A percentile compares a stretch with the other conserved stretches of the same genome.
These are phyloP conservation scores for Trichoderma erinaceum DNA, from an alignment of 495 filamentous ascomycete genomes.

Conservation along the genomic window DNA sequence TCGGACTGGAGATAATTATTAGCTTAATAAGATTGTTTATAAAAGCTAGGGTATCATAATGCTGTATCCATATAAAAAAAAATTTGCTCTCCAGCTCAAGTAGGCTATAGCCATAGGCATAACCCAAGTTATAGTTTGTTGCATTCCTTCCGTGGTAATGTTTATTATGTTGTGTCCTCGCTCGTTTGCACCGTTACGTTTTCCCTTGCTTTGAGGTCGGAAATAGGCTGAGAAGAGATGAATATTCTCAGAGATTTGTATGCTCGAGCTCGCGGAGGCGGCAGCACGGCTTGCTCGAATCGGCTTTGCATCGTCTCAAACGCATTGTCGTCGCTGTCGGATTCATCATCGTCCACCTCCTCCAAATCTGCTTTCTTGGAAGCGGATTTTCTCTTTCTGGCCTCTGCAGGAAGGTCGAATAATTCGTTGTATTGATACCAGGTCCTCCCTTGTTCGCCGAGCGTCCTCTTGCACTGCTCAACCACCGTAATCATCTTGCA, in stretches of 20 bases:
- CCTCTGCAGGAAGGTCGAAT: conserved; percentile 29
- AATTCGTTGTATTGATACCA: conserved; percentile 60
- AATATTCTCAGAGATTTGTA: conserved; percentile 50
- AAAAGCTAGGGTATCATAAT: conserved; percentile 14
- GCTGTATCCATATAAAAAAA: neutral
- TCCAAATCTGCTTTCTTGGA: conserved; percentile 34
- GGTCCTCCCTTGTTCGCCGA: conserved; percentile 42
- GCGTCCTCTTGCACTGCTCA: conserved; percentile 57
- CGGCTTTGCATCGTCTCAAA: conserved; percentile 53
- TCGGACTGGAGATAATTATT: neutral
- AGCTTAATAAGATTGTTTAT: neutral
- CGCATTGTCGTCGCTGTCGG: conserved; percentile 38
- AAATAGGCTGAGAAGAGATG: conserved; percentile 48
- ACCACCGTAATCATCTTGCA: conserved; percentile 58
- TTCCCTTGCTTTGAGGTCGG: conserved; percentile 36
- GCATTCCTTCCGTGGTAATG: neutral
- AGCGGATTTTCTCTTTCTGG: conserved; percentile 22
- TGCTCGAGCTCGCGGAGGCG: conserved; percentile 22
- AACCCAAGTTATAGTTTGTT: neutral
- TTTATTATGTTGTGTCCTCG: conserved; percentile 19
- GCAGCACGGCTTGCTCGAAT: conserved; percentile 37
- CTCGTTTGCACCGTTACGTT: conserved; percentile 35
- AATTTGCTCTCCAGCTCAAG: neutral
- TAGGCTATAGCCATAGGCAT: neutral
- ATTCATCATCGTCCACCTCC: conserved; percentile 18